phyloP scores from a whole-genome alignment of 73 alveolate species.

The Stentor roeselii region DNA sequence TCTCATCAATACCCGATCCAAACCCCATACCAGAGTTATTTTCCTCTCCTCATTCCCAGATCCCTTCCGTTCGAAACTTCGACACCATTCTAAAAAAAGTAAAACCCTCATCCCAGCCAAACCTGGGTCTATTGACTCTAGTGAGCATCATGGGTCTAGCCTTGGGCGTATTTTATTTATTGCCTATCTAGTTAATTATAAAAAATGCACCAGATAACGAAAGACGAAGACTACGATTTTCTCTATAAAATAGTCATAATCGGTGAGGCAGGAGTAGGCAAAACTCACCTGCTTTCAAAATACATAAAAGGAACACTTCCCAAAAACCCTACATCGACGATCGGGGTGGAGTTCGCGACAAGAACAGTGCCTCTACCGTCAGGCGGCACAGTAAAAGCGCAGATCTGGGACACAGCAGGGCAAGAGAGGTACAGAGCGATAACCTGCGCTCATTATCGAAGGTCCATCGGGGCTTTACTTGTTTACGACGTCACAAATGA shows the following conservation, averaged over 20 bases:
- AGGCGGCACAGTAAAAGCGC: constrained; percentile 85
- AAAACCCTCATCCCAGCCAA: too few species aligned
- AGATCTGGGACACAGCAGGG: constrained; percentile 94
- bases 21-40: too few species aligned
- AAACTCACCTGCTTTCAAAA: constrained; percentile 68
- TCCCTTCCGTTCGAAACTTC: too few species aligned
- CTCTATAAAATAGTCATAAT: constrained; percentile 58
- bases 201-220: too few species aligned
- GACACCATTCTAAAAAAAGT: too few species aligned
- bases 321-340: constrained; percentile 66
- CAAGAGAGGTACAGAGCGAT: constrained; percentile 85
- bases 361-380: constrained; percentile 72
- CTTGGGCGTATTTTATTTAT: too few species aligned
- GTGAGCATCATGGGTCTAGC: too few species aligned
- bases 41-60: too few species aligned
- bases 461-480: constrained; percentile 82
- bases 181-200: too few species aligned
- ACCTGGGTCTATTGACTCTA: too few species aligned
- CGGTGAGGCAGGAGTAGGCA: constrained; percentile 90
- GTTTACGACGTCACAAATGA: constrained; percentile 83
- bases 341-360: constrained; percentile 91
- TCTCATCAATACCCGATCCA: too few species aligned
- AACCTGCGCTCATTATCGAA: constrained; percentile 83
- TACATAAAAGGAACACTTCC: constrained; percentile 74
- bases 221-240: constrained; percentile 58